Percentiles rank a stretch among this genome's conserved stretches.
Conservation (phyloP, 257 asterid species). For the Solanum piurae region DNA sequence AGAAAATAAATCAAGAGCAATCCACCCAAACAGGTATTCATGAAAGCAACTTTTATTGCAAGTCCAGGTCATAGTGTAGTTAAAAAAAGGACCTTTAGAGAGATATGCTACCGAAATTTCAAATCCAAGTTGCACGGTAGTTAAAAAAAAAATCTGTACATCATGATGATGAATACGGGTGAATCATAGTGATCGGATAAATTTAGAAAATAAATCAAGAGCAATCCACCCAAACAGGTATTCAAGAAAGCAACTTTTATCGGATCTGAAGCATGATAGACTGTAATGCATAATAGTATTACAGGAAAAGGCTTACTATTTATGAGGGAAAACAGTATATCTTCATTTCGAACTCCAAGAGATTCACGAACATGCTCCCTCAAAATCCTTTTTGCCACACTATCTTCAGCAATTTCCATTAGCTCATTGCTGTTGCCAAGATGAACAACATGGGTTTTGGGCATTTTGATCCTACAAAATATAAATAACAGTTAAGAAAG, state of each 20-base stretch:
- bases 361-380: slow-evolving; percentile 85
- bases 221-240: not conserved
- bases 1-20: not conserved
- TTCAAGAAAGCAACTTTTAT: not conserved
- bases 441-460: slow-evolving; percentile 84
- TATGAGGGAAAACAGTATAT: slow-evolving; percentile 69
- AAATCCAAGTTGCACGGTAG: not conserved
- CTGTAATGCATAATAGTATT: not conserved
- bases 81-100: not conserved
- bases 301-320: slow-evolving; percentile 54
- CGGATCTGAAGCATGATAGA: not conserved
- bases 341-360: slow-evolving; percentile 80
- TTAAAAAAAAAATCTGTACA: not conserved
- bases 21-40: not conserved
- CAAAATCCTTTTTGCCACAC: slow-evolving; percentile 67
- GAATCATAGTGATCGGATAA: not conserved
- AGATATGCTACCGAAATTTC: not conserved
- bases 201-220: not conserved
- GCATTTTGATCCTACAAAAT: slow-evolving; percentile 81
- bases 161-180: not conserved
- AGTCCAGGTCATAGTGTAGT: no score
- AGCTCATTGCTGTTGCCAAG: slow-evolving; percentile 94
- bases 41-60: not conserved
- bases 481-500: slow-evolving; percentile 4
- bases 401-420: slow-evolving; percentile 82